Base-by-base conservation (phyloP, 108 stramenopile species). In the Fistulifera solaris region DNA sequence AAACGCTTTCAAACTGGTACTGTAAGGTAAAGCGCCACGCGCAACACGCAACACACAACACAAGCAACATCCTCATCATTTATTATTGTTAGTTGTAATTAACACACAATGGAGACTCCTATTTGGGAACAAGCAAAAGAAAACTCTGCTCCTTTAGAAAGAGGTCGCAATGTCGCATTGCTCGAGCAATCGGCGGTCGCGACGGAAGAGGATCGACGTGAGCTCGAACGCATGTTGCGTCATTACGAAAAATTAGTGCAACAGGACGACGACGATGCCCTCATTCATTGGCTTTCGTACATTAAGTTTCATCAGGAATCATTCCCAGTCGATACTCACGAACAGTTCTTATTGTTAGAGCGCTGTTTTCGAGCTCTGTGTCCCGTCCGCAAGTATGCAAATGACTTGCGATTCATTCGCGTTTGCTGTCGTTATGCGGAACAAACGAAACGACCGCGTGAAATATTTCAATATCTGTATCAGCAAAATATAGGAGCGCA, bases 361-460 rank as follows among this genome's bases (percentile, higher is more conserved):
- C 72, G 89, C 45, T 91, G 89, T 57, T 70, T 76, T 0, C 73
- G 83, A 19, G 70, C 81, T 15, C 62, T 87, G 52, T 61, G 78
- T 52, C 56, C 68, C 24, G 52, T 72, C 35, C 59, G 69, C 11
- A 66, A 77, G 35, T 91, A 87, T 54, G 56, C 25, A 16, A 76
- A 87, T 46, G 89, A 91, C 45, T 67, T 73, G 15, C 71, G 89
- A 6, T 87, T 85, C 59, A 68, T 91, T 42, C 68, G 81, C 15
- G 75, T 77, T 13, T 91, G 89, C 67, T 81, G 82, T 25, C 60
- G 68, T 38, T 91, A 91, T 58, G 89, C 89, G 8, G 89, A 85
- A 55, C 75, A 78, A 39, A 78, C 89, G 1, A 71, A 75, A 23
- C 62, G 61, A 13, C 83, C 85, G 1, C 42, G 44, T 1, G 76